Base-by-base conservation (phyloP, 1,284 basidiomycete genomes). In the Rhodotorula sp. region DNA sequence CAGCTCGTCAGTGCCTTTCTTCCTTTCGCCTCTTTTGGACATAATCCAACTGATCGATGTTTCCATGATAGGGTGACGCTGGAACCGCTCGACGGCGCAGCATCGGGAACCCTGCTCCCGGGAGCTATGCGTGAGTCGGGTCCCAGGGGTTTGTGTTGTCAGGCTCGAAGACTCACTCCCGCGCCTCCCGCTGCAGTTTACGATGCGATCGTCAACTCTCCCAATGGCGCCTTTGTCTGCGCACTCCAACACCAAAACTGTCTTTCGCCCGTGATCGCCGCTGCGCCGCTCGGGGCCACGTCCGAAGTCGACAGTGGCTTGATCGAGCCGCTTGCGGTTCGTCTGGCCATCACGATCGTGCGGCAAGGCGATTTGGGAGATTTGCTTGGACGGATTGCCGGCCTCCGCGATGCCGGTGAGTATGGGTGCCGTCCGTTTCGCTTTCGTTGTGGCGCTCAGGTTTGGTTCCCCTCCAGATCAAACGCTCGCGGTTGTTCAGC, bases 211-310 rank as follows among this genome's bases (percentile, higher is more conserved):
- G 23, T 48, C 38, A 38, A 52, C 52, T 70, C 69, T 0, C 52
- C 69, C 1, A 61, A 61, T 50, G 65, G 69, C 47, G 69, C 58
- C 5, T 52, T 66, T 19, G 19, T 67, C 58, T 67, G 61, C 65
- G 62, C 57, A 0, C 54, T 63, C 1, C 64, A 65, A 3, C 47
- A 21, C 16, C 34, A n/a, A 15, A 18, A n/a, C 2, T 47, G 31
- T 38, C 56, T 12, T 1, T 57, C 56, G 18, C 66, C 63, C 12
- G 63, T 70, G 15, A 31, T 70, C 47, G 64, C 64, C 16, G 60
- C 65, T 1, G 23, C 57, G 2, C 60, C 65, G 7, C 31, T 62
- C 12, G 55, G 50, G 14, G 54, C n/a, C 26, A 0, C 12, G 12
- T 5, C 54, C 21, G 16, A 18, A 18, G 5, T 26, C n/a, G 18